phyloP scores from a whole-genome alignment of 352 stramenopile species.

The Globisporangium rhizosaccharum region DNA sequence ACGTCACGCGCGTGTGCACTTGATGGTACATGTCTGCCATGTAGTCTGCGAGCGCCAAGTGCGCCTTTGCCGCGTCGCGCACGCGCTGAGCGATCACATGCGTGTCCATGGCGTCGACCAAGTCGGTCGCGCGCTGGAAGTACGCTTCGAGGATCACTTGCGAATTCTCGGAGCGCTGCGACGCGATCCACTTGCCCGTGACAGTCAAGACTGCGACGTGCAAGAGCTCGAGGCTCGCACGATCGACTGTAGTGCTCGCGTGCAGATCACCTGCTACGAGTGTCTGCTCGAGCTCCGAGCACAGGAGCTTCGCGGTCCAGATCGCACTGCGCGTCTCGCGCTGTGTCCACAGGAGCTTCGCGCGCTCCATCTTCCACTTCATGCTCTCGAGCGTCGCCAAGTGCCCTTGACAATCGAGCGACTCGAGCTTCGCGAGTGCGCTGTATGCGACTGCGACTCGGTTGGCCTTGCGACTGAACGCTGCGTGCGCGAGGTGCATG shows the following conservation, averaged over 20 bases:
- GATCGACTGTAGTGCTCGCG: constrained; percentile 9
- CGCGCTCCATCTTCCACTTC: constrained; percentile 69
- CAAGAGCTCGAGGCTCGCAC: constrained; percentile 36
- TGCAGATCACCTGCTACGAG: constrained; percentile 8
- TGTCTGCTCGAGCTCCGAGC: constrained; percentile 28
- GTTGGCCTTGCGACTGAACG: constrained; percentile 55
- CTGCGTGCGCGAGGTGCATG: constrained; percentile 51
- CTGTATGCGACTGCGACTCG: constrained; percentile 63
- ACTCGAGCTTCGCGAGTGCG: constrained; percentile 54
- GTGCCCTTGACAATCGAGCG: constrained; percentile 29
- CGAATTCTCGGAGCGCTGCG: constrained; percentile 89
- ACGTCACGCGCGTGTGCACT: constrained; percentile 79
- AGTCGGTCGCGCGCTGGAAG: constrained; percentile 76
- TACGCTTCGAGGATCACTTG: constrained; percentile 91
- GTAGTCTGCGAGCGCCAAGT: constrained; percentile 87
- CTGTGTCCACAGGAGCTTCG: constrained; percentile 76
- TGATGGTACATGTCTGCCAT: constrained; percentile 91
- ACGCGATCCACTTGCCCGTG: constrained; percentile 91
- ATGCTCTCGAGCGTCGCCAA: constrained; percentile 40
- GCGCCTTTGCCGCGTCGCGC: constrained; percentile 60
- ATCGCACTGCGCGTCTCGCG: constrained; percentile 69
- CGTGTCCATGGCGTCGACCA: constrained; percentile 44
- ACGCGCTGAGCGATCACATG: constrained; percentile 29
- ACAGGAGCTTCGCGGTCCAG: constrained; percentile 57
- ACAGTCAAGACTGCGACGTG: constrained; percentile 61